A percentile compares a stretch with the other conserved stretches of the same genome.
Evolutionary conservation across 2,329 filamentous ascomycete species (phyloP).

Genomic region (Ceratocystis papillata): DNA sequence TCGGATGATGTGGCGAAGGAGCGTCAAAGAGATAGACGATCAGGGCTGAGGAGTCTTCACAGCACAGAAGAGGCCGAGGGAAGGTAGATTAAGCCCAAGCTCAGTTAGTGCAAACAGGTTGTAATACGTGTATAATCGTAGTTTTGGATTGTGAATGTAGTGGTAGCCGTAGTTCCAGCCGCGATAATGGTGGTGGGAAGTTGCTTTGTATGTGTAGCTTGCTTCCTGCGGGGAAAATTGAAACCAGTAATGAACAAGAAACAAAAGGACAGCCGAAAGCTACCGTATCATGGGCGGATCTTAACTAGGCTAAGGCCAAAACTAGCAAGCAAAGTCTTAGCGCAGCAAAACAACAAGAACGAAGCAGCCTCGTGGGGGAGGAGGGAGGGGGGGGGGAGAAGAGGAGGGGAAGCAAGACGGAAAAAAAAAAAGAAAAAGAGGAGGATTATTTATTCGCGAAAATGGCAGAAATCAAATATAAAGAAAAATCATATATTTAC

Average conservation of each 20-base stretch:
- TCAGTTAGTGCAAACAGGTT: neutral
- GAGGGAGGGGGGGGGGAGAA: neutral
- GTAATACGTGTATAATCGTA: neutral
- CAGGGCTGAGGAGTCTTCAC: neutral
- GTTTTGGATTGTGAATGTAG: no score
- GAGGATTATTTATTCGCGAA: neutral
- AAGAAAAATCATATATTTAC: neutral
- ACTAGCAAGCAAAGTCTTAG: conserved; percentile 6
- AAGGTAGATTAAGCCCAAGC: neutral
- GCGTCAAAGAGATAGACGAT: neutral
- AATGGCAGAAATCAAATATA: neutral
- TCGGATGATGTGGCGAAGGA: neutral
- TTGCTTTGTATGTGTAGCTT: neutral
- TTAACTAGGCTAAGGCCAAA: conserved; percentile 1
- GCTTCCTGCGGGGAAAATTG: conserved; percentile 3
- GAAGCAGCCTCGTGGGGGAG: neutral
- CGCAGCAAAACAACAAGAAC: neutral
- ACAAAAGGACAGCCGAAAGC: neutral
- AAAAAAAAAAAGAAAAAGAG: neutral
- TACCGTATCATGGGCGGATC: conserved; percentile 8
- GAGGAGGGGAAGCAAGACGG: neutral
- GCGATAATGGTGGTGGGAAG: neutral
- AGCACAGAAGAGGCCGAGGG: neutral
- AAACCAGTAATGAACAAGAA: neutral
- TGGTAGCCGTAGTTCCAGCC: neutral